Evolutionary conservation across 2,329 filamentous ascomycete genomes (phyloP), one percentile per base, ranked within the genome.

Genomic region (Cladobotryum protrusum): DNA sequence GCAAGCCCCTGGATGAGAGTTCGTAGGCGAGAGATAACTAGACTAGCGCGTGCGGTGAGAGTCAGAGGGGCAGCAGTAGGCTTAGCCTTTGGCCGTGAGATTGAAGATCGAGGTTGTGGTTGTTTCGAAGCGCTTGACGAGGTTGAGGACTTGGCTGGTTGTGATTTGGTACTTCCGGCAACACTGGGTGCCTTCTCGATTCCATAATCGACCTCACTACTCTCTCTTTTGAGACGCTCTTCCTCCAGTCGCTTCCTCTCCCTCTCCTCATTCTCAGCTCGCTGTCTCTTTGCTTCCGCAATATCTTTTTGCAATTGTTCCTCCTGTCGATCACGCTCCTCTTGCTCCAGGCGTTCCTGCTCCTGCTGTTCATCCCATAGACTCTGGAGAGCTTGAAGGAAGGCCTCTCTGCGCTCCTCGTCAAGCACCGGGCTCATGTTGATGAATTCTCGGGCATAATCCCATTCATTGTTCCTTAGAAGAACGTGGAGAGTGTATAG

Each of bases 401-500:
- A 96, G 1, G 88, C 85, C 60, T 97, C 89, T 55, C 89, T 83
- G 41, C 89, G 82, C 71, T 97, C 93, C 47, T 96, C 92, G 65
- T 97, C 92, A 1, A 99, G 77, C 20, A 96, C 82, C 43, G 92
- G 84, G 65, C 85, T 93, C 62, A 89, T 82, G 61, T 78, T 82
- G 62, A 97, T 95, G 66, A 97, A 97, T 59, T 95, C 88, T 52
- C 83, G 81, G 4, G 93, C 89, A 61, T 96, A 96, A 52, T 96
- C 89, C 93, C 93, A 99, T 70, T 97, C 90, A 49, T 89, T 84
- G 59, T 96, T 97, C 47, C 89, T 81, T 5, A 92, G 83, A n/a
- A 99, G 81, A 7, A 97, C 89, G 63, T 99, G 93, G 4, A 99
- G 78, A 1, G 90, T 95, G 67, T 96, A 99, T 8, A 99, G 77